Evolutionary conservation across 139 green algal species (phyloP), one percentile per base, ranked within the genome.

Genomic region (Chlorella sp.): DNA sequence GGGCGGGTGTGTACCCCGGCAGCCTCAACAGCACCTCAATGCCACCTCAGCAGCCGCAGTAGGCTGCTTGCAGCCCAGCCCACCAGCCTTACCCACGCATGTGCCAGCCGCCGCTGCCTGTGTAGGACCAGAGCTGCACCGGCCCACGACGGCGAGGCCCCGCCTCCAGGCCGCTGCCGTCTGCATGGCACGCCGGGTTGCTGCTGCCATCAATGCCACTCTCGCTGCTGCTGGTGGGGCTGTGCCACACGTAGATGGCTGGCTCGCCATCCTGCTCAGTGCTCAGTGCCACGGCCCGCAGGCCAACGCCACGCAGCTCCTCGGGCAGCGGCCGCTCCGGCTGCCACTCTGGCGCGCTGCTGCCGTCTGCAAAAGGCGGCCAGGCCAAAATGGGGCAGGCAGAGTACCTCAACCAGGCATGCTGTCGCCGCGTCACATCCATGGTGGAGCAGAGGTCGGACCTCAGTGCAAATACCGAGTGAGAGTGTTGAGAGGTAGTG

Each of bases 341-440:
- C 26, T 82, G 36, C 76, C 76, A 82, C 26, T 82, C 76, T 0
- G 76, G 76, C 5, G 76, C 76, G 56, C 76, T 82, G 56, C 46
- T 82, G 76, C 76, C 76, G 14, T 82, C 76, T 54, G 46, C 74
- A 16, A 16, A 46, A 28, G 32, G 14, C 22, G 32, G 46, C 14
- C 17, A 38, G 65, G 65, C 2, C 6, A 43, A 26, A 44, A 73
- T 38, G 60, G n/a, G n/a, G n/a, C n/a, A n/a, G n/a, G n/a, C n/a
- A n/a, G n/a, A n/a, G n/a, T n/a, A n/a, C n/a, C n/a, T n/a, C n/a
- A n/a, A n/a, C n/a, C n/a, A n/a, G n/a, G n/a, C n/a, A n/a, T n/a
- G n/a, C n/a, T n/a, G n/a, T n/a, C n/a, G n/a, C n/a, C n/a, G n/a
- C n/a, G n/a, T n/a, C n/a, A n/a, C n/a, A n/a, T n/a, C n/a, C n/a